Percentiles rank a stretch among this genome's conserved stretches.
Conservation (phyloP, 2,329 filamentous ascomycete genomes). For the Neonectria neomacrospora region DNA sequence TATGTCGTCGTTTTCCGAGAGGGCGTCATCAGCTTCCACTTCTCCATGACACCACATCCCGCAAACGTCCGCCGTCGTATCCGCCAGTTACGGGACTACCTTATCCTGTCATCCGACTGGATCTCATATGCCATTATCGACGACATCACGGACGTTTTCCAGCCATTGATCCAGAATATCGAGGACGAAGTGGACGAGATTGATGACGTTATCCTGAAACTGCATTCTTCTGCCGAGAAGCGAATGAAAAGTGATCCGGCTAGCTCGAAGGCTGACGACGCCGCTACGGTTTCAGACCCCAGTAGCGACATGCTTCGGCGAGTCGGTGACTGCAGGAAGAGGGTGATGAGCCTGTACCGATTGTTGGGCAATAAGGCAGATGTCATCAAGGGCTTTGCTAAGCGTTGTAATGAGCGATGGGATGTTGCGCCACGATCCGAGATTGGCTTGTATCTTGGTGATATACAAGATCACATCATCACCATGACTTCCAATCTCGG, state of each 20-base stretch:
- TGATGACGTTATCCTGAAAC: slow-evolving; percentile 86
- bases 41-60: slow-evolving; percentile 93
- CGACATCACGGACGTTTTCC: slow-evolving; percentile 97
- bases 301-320: slow-evolving; percentile 88
- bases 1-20: slow-evolving; percentile 97
- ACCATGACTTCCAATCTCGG: slow-evolving; percentile 97
- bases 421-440: slow-evolving; percentile 94
- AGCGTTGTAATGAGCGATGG: slow-evolving; percentile 98
- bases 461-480: slow-evolving; percentile 99
- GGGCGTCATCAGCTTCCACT: slow-evolving; percentile 95
- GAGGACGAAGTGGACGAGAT: slow-evolving; percentile 98
- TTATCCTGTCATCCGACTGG: slow-evolving; percentile 95
- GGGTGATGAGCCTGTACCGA: slow-evolving; percentile 95
- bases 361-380: slow-evolving; percentile 97
- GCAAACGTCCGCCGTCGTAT: slow-evolving; percentile 95
- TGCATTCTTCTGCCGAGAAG: slow-evolving; percentile 72
- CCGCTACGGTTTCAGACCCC: slow-evolving; percentile 56
- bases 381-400: slow-evolving; percentile 98
- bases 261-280: slow-evolving; percentile 61
- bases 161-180: slow-evolving; percentile 89
- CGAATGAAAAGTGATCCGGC: slow-evolving; percentile 52
- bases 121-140: slow-evolving; percentile 98
- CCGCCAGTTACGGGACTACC: slow-evolving; percentile 91
- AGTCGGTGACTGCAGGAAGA: slow-evolving; percentile 94
- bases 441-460: slow-evolving; percentile 96